Evolutionary conservation across 805 yeast species (phyloP), one percentile per base, ranked within the genome.

Genomic region (Hanseniaspora meyeri): DNA sequence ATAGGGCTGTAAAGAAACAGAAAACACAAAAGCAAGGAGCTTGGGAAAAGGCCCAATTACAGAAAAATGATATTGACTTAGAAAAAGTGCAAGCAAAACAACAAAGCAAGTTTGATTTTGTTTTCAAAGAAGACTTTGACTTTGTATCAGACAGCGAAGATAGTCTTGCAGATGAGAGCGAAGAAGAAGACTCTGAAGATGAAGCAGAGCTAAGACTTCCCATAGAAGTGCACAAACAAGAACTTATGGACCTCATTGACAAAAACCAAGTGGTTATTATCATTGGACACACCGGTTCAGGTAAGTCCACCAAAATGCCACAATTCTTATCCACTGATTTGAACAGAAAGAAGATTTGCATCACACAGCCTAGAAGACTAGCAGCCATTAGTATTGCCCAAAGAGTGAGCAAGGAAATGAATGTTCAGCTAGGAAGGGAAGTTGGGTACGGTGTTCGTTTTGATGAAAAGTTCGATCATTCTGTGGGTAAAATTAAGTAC

Each of bases 291-390:
- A 86, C 95, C 0, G 95, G 97, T 47, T 89, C 96, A 0, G 97
- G 97, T 64, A 90, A 90, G 64, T 90, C 97, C 0, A 90, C 97
- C 0, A 97, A 90, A 67, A 66, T 90, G 10, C 96, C 97, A 0
- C 97, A 90, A 64, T 90, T 82, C 64, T 70, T 90, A 12, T 78
- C 80, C 58, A 95, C 89, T 63, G 90, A 85, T 24, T 95, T 96
- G 0, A 72, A 86, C 40, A 79, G 67, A 60, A 46, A 53, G 10
- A 80, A 72, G 59, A 75, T 90, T 5, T 96, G 89, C 1, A 87
- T 95, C 63, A 90, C 97, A 0, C 97, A 90, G 67, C 97, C 97
- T 0, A 78, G 97, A 63, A 75, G 97, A 64, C 97, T 91, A 9
- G 97, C 97, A 0, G 97, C 97, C 0, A 85, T 81, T 53, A 83